These are phyloP conservation scores for Prototheca wickerhamii DNA, from an alignment of 163 green algal species.

Conservation along the genomic window DNA sequence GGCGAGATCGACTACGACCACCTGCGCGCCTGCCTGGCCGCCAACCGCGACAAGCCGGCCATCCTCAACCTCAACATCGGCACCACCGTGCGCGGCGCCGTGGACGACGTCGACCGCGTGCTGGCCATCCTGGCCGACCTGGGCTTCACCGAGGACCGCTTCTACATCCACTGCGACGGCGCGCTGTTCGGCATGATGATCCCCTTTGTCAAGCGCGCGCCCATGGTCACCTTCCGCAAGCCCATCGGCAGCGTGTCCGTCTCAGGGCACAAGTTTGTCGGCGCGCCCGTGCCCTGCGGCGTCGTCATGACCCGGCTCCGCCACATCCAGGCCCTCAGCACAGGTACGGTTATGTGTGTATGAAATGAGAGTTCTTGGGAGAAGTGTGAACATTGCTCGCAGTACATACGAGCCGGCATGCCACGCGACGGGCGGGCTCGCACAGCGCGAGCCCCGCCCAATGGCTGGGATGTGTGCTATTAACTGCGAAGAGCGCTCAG, in stretches of 20 bases:
- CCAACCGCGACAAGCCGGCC: slow-evolving; percentile 64
- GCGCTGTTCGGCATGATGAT: slow-evolving; percentile 98
- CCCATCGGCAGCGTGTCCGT: slow-evolving; percentile 88
- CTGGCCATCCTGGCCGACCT: slow-evolving; percentile 54
- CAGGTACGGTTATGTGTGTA: neutral
- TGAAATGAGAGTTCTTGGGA: too few species aligned
- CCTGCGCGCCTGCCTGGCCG: slow-evolving; percentile 44
- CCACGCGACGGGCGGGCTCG: neutral
- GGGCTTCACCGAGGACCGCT: slow-evolving; percentile 81
- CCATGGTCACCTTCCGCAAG: slow-evolving; percentile 93
- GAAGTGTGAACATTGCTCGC: too few species aligned
- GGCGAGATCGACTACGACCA: slow-evolving; percentile 93
- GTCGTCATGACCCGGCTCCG: slow-evolving; percentile 86
- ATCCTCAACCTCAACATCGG: slow-evolving; percentile 97
- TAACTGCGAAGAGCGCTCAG: too few species aligned
- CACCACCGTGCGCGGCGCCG: slow-evolving; percentile 83
- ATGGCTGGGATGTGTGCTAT: too few species aligned
- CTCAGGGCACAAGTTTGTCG: slow-evolving; percentile 92
- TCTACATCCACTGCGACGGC: slow-evolving; percentile 97
- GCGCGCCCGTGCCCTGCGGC: slow-evolving; percentile 87
- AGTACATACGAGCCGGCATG: slow-evolving; percentile 10
- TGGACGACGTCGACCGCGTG: slow-evolving; percentile 47
- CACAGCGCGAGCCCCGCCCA: too few species aligned
- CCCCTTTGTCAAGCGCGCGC: slow-evolving; percentile 82
- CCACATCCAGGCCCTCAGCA: slow-evolving; percentile 36